These are phyloP conservation scores for Clarireedia monteithiana DNA, from an alignment of 2,329 filamentous ascomycete species.

Conservation along the genomic window DNA sequence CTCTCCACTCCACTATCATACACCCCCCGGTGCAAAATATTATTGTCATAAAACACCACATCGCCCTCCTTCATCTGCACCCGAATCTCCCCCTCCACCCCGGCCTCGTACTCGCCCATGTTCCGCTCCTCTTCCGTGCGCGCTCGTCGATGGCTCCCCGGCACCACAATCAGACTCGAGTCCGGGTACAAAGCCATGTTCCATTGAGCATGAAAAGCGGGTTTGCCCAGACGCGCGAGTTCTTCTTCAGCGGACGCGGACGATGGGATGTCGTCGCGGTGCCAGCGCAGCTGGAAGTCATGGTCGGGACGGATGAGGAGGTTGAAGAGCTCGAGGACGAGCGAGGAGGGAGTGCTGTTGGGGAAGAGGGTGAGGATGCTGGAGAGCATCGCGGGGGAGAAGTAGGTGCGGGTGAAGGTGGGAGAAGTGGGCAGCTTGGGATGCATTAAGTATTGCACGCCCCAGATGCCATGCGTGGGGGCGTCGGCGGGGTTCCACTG, in stretches of 20 bases:
- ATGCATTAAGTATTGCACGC: constrained; percentile 77
- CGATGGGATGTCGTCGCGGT: constrained; percentile 74
- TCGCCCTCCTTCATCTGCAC: constrained; percentile 67
- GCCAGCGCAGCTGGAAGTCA: constrained; percentile 74
- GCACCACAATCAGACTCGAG: constrained; percentile 65
- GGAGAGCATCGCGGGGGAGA: constrained; percentile 54
- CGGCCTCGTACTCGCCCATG: constrained; percentile 56
- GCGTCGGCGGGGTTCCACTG: constrained; percentile 48
- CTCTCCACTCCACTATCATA: constrained; percentile 53
- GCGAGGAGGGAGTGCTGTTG: constrained; percentile 43
- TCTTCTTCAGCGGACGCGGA: constrained; percentile 61
- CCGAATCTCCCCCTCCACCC: constrained; percentile 54
- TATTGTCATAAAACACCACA: constrained; percentile 83
- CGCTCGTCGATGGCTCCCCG: constrained; percentile 65
- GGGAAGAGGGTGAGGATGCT: constrained; percentile 58
- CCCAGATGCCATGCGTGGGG: constrained; percentile 67
- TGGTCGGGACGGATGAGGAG: constrained; percentile 66
- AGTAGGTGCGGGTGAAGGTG: constrained; percentile 63
- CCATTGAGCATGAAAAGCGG: constrained; percentile 75
- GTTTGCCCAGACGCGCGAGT: constrained; percentile 46
- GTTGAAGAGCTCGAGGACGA: constrained; percentile 87
- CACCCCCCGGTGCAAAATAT: constrained; percentile 69
- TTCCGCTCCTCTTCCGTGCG: constrained; percentile 61
- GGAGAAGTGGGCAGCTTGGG: constrained; percentile 56
- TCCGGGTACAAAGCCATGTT: constrained; percentile 78